Base-by-base conservation (phyloP, 768 basidiomycete species). In the Hygrophorus russula region DNA sequence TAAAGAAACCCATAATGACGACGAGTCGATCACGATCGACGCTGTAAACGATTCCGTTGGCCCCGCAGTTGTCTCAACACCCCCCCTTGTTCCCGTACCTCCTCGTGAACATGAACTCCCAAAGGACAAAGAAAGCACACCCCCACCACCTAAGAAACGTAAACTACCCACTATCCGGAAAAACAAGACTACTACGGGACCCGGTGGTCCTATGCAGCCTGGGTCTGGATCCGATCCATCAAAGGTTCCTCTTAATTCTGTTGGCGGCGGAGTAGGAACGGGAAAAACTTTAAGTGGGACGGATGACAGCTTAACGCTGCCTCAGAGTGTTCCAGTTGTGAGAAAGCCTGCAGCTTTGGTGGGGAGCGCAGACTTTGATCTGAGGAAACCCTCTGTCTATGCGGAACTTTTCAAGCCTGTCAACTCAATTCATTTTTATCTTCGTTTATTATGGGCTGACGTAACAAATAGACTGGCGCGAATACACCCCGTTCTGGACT, bases 101-200 rank as follows among this genome's bases (percentile, higher is more conserved):
- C 24, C 24, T 3, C 7, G 4, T 7, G 24, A 24, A 24, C 24
- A 3, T 7, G 24, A 24, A 3, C 24, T 24, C 7, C 7, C 3
- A 3, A 24, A 24, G 24, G 24, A 24, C 24, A 63, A 63, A 28
- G 65, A 65, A 9, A 53, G 59, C 18, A 56, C 64, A 10, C 53
- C 62, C 46, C 55, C n/a, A 46, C 51, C 64, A n/a, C 54, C 59
- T n/a, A 80, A 74, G 64, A 82, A 78, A 56, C 71, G 66, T 31
- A 84, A 82, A 54, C 65, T 80, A 15, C 78, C 80, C 0, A 61
- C 72, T n/a, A 82, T 82, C 48, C 81, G 73, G 64, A 81, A 82
- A 62, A 75, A 66, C 58, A 80, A 80, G 57, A 15, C 46, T n/a
- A 49, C 39, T 39, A 36, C 32, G 3, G 35, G 15, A 5, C 13